These are phyloP conservation scores for Euclidium syriacum DNA, from an alignment of 345 rosid species.

Conservation along the genomic window DNA sequence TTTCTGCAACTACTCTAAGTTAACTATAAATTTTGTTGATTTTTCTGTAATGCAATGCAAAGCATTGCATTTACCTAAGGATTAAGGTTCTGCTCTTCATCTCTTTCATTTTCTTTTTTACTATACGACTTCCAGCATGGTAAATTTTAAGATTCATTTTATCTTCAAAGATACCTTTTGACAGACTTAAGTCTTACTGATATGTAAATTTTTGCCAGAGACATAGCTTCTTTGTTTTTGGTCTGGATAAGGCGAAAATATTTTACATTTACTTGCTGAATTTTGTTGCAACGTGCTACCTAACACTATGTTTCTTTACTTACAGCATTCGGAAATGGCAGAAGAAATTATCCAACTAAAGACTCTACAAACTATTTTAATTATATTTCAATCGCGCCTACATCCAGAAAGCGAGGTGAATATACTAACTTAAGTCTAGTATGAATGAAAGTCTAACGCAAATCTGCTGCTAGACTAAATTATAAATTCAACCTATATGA, in stretches of 20 bases:
- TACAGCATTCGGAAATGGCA: slow-evolving; percentile 94
- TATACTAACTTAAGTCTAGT: slow-evolving; percentile 12
- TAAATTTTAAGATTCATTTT: neutral
- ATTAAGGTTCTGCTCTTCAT: neutral
- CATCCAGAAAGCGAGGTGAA: slow-evolving; percentile 87
- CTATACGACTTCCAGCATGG: neutral
- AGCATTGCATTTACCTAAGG: neutral
- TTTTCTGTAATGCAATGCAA: neutral
- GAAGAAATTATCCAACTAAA: slow-evolving; percentile 93
- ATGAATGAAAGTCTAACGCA: neutral
- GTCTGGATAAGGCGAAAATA: neutral
- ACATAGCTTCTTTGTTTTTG: neutral
- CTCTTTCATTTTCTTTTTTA: neutral
- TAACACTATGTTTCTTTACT: slow-evolving; percentile 19
- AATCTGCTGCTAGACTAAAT: slow-evolving; percentile 2
- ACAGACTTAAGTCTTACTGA: neutral
- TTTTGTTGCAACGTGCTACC: slow-evolving; percentile 10
- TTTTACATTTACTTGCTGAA: slow-evolving; percentile 1
- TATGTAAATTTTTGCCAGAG: neutral
- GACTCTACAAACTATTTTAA: slow-evolving; percentile 90
- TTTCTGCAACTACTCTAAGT: neutral
- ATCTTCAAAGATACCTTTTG: neutral
- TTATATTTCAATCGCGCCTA: slow-evolving; percentile 85
- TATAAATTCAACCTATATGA: neutral
- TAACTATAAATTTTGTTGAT: neutral